Percentiles rank a stretch among this genome's conserved stretches.
Conservation (phyloP, 768 basidiomycete species). For the Peribolospora kevripleyi region DNA sequence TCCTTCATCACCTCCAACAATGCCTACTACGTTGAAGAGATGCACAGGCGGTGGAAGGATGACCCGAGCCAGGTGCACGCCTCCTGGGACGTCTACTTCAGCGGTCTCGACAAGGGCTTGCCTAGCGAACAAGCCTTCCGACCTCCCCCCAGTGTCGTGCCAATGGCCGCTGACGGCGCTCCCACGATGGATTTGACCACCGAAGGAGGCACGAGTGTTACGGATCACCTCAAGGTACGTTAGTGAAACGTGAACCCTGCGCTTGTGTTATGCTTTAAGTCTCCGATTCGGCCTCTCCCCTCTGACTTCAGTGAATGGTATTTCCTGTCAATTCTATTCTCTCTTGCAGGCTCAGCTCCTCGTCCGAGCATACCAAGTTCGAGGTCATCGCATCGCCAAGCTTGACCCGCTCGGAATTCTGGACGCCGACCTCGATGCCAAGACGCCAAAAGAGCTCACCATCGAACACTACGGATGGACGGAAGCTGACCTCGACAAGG, state of each 20-base stretch:
- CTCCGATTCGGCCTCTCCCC: neutral
- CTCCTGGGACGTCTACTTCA: constrained; percentile 87
- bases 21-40: constrained; percentile 78
- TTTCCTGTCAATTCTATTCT: neutral
- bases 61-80: constrained; percentile 72
- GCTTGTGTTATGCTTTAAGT: neutral
- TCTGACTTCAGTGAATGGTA: neutral
- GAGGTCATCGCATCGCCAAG: constrained; percentile 87
- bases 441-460: constrained; percentile 67
- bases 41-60: constrained; percentile 49
- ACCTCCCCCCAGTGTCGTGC: constrained; percentile 44
- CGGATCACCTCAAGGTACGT: constrained; percentile 77
- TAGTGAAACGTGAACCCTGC: neutral
- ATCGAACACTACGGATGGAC: constrained; percentile 87
- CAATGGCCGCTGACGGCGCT: constrained; percentile 51
- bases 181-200: constrained; percentile 38
- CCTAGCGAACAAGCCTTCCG: constrained; percentile 56
- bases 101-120: constrained; percentile 71
- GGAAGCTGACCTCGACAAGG: constrained; percentile 77
- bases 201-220: constrained; percentile 46
- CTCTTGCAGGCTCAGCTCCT: constrained; percentile 65
- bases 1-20: neutral
- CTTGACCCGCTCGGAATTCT: constrained; percentile 87
- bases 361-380: constrained; percentile 94
- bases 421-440: constrained; percentile 57